These are phyloP conservation scores for Venturia pyrina DNA, from an alignment of 2,329 filamentous ascomycete species.

Conservation along the genomic window DNA sequence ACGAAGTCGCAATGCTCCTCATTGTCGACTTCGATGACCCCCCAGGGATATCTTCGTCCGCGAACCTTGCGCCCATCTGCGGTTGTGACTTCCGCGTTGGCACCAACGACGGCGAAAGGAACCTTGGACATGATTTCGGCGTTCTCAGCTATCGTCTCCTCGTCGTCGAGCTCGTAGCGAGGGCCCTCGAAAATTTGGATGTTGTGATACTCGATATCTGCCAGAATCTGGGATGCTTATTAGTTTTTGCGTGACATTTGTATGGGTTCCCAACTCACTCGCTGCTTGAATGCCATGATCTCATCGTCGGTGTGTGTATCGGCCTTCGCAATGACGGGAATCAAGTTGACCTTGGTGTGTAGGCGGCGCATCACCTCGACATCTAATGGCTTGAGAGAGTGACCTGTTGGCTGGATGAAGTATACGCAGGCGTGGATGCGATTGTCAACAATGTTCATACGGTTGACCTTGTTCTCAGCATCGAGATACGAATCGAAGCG, in stretches of 20 bases:
- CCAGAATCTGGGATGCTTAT: slow-evolving; percentile 63
- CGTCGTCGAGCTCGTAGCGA: slow-evolving; percentile 95
- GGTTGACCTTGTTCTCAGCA: slow-evolving; percentile 99
- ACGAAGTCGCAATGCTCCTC: slow-evolving; percentile 99
- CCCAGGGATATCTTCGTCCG: slow-evolving; percentile 95
- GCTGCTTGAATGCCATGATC: slow-evolving; percentile 85
- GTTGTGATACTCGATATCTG: slow-evolving; percentile 92
- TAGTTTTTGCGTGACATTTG: slow-evolving; percentile 13
- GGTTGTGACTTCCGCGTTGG: slow-evolving; percentile 86
- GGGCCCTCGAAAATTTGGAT: slow-evolving; percentile 99
- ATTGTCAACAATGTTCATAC: slow-evolving; percentile 99
- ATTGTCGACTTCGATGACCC: slow-evolving; percentile 97
- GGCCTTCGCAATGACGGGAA: slow-evolving; percentile 97
- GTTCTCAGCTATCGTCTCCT: slow-evolving; percentile 99
- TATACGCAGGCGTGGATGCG: slow-evolving; percentile 98
- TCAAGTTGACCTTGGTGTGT: slow-evolving; percentile 99
- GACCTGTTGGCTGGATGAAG: slow-evolving; percentile 98
- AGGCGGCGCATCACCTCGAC: slow-evolving; percentile 99
- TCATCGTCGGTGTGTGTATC: slow-evolving; percentile 98
- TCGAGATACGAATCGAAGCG: slow-evolving; percentile 97
- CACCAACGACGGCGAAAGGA: slow-evolving; percentile 94
- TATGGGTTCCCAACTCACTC: slow-evolving; percentile 52
- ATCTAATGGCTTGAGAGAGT: slow-evolving; percentile 95
- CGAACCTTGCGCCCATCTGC: slow-evolving; percentile 91
- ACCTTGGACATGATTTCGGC: slow-evolving; percentile 99